Evolutionary conservation across 345 rosid species (phyloP), one percentile per base, ranked within the genome.

Genomic region (Laguncularia racemosa): DNA sequence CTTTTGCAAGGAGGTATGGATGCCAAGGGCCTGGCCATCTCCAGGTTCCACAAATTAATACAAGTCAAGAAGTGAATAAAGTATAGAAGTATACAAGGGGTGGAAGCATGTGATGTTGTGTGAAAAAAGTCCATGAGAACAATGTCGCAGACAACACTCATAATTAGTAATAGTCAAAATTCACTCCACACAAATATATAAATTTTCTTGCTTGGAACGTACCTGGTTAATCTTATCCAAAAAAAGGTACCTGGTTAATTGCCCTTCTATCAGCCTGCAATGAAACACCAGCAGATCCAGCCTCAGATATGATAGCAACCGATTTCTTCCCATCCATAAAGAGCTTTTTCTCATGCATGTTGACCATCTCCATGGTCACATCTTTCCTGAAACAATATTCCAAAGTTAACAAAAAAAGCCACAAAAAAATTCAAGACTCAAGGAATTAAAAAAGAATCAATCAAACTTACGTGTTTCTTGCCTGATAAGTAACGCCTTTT

Each of bases 231-330:
- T 57, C n/a, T n/a, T n/a, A n/a, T n/a, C n/a, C n/a, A n/a, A n/a
- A n/a, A n/a, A n/a, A 58, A 28, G 20, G 50, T 20, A 83, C 96
- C 97, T 89, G 99, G 77, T 93, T 93, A 60, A 55, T 57, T 21
- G 89, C 97, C 77, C 97, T 85, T 82, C 89, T 86, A 79, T 93
- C 99, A 12, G 99, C 95, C 78, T 93, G 99, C 78, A 93, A 72
- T 23, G 99, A 93, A 52, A 93, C 99, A 65, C 97, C 99, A 62
- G 99, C 99, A 47, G 97, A 93, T 59, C 99, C 99, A 63, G 99
- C 99, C 79, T 93, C 99, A 26, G 99, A 93, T 68, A 93, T 93
- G 64, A 93, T 78, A 48, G 99, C 99, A 70, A 83, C 95, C 13
- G 74, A 78, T 65, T 89, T 93, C 79, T 89, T 89, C 58, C 99